These are phyloP conservation scores for Zostera marina DNA, from an alignment of 116 monocot genomes.

Conservation along the genomic window DNA sequence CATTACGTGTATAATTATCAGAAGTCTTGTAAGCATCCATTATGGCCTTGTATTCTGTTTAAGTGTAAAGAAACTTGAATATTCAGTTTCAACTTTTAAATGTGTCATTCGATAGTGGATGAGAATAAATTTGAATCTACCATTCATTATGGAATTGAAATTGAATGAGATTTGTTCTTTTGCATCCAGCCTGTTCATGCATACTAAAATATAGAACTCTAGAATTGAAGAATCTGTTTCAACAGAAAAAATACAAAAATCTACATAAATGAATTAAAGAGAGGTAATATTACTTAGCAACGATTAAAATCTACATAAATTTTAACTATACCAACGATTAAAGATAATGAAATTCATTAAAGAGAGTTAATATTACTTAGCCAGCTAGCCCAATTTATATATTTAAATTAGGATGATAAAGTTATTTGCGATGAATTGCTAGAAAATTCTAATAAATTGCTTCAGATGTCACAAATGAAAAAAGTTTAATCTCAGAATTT, in stretches of 20 bases:
- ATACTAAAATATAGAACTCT: conserved; percentile 88
- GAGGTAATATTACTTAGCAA: too few relatives aligned
- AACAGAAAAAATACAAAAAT: conserved; percentile 2
- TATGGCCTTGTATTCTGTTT: conserved; percentile 70
- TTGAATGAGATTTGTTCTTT: conserved; percentile 69
- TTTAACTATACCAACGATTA: too few relatives aligned
- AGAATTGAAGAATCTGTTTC: conserved; percentile 57
- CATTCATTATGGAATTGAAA: conserved; percentile 85
- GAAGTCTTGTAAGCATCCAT: conserved; percentile 75
- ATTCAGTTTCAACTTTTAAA: not conserved
- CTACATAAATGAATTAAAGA: not conserved
- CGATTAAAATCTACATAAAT: too few relatives aligned
- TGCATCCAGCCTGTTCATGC: conserved; percentile 65
- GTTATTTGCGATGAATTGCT: too few relatives aligned
- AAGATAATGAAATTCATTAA: too few relatives aligned
- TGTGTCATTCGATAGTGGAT: not conserved
- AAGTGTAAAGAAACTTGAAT: not conserved
- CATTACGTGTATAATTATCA: conserved; percentile 36
- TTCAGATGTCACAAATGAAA: too few relatives aligned
- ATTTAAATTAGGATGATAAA: too few relatives aligned
- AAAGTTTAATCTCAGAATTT: too few relatives aligned
- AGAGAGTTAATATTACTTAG: too few relatives aligned
- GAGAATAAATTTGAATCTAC: conserved; percentile 14
- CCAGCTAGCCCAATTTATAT: too few relatives aligned
- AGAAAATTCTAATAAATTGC: too few relatives aligned